Evolutionary conservation across 352 stramenopile species (phyloP).

Genomic region (Globisporangium heterothallicum): DNA sequence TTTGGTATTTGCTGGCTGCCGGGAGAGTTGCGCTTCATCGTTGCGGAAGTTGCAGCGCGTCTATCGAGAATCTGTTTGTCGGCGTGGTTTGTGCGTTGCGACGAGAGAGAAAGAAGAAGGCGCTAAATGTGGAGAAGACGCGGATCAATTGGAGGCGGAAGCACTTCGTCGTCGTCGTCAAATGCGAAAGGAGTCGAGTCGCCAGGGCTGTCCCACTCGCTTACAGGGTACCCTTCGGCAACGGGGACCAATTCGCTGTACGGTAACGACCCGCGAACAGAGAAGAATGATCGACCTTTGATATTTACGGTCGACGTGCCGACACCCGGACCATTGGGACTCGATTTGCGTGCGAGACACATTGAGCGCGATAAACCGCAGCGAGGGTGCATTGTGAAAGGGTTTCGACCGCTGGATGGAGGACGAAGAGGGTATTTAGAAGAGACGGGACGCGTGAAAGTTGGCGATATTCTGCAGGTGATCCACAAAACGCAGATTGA

Average conservation of each 20-base stretch:
- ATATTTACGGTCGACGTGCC: constrained; percentile 77
- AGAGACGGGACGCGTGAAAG: constrained; percentile 63
- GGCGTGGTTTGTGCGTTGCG: not conserved
- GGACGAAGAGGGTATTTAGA: constrained; percentile 64
- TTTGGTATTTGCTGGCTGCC: too few species aligned
- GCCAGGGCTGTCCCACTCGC: constrained; percentile 18
- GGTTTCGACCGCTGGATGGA: constrained; percentile 54
- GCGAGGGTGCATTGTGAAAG: constrained; percentile 72
- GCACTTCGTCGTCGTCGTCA: constrained; percentile 17
- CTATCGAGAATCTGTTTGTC: too few species aligned
- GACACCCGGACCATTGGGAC: constrained; percentile 51
- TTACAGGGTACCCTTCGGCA: constrained; percentile 30
- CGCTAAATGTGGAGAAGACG: constrained; percentile 56
- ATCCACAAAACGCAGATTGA: constrained; percentile 77
- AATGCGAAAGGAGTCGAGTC: constrained; percentile 11
- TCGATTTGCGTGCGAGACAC: constrained; percentile 67
- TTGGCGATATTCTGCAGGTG: constrained; percentile 73
- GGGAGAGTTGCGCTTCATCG: too few species aligned
- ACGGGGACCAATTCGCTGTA: constrained; percentile 34
- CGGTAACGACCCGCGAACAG: constrained; percentile 46
- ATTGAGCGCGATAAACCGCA: constrained; percentile 73
- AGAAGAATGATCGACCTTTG: constrained; percentile 36
- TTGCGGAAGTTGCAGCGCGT: too few species aligned
- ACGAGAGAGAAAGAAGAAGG: not conserved
- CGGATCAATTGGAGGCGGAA: constrained; percentile 37